These are phyloP conservation scores for Leccinum olivaceopallidum DNA, from an alignment of 768 basidiomycete species.

Conservation along the genomic window DNA sequence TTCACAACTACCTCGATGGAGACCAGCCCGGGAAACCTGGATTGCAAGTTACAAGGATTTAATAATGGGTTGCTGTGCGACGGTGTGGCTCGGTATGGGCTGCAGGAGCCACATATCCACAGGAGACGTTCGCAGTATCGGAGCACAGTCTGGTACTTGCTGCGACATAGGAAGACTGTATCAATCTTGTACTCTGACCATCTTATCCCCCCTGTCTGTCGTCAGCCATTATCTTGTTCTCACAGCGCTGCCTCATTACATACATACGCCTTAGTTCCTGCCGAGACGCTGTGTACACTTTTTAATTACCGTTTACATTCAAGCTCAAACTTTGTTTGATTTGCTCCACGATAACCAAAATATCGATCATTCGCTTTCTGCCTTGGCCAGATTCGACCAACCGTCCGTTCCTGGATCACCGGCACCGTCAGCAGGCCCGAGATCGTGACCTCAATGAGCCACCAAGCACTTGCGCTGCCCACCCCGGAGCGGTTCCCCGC, in stretches of 20 bases:
- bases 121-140: conserved; percentile 16
- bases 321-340: conserved; percentile 18
- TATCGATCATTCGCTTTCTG: conserved; percentile 9
- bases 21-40: neutral
- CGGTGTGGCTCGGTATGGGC: conserved; percentile 8
- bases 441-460: conserved; percentile 11
- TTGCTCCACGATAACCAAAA: conserved; percentile 6
- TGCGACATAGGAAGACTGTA: conserved; percentile 22
- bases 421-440: neutral
- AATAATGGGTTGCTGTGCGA: conserved; percentile 14
- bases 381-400: conserved; percentile 2
- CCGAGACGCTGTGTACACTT: conserved; percentile 22
- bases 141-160: conserved; percentile 20
- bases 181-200: conserved; percentile 26
- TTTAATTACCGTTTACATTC: conserved; percentile 28
- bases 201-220: conserved; percentile 17
- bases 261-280: conserved; percentile 27
- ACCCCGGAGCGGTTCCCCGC: conserved; percentile 70
- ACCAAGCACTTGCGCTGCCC: conserved; percentile 39
- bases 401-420: conserved; percentile 15
- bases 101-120: conserved; percentile 7
- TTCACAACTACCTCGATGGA: conserved; percentile 45
- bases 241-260: conserved; percentile 21
- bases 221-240: conserved; percentile 21
- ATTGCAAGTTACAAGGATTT: conserved; percentile 3